phyloP scores from a whole-genome alignment of 208 protist genomes.

The Leishmania aethiopica region DNA sequence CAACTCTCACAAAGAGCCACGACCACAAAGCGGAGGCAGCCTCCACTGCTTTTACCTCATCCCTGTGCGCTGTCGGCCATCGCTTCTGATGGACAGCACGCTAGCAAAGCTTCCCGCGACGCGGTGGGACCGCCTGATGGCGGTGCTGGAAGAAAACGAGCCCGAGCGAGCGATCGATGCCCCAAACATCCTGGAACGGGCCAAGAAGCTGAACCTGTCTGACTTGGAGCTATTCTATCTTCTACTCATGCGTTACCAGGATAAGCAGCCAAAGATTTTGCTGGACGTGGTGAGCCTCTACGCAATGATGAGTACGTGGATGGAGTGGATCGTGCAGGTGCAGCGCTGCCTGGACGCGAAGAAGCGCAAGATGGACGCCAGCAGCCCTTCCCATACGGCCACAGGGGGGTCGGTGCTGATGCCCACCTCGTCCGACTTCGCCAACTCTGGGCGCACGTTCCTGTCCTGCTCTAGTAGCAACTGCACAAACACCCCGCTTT shows the following conservation, averaged over 20 bases:
- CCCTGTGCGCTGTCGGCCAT: not conserved
- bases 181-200: slow-evolving; percentile 47
- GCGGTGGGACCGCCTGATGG: slow-evolving; percentile 57
- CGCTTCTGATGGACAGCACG: not conserved
- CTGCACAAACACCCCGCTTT: not conserved
- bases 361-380: slow-evolving; percentile 15
- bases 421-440: not conserved
- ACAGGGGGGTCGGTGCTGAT: too few species aligned
- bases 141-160: slow-evolving; percentile 52
- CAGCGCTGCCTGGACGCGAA: slow-evolving; percentile 31
- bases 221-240: slow-evolving; percentile 57
- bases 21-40: not conserved
- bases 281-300: slow-evolving; percentile 42
- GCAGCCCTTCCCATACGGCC: not conserved
- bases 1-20: not conserved
- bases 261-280: slow-evolving; percentile 23
- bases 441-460: not conserved
- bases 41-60: not conserved
- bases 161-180: slow-evolving; percentile 55
- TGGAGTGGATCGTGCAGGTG: slow-evolving; percentile 41
- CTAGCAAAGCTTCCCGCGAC: slow-evolving; percentile 31
- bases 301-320: slow-evolving; percentile 47
- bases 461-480: not conserved
- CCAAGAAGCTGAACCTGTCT: slow-evolving; percentile 38
- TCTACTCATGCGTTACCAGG: slow-evolving; percentile 46